A percentile compares a stretch with the other conserved stretches of the same genome.
phyloP scores from a whole-genome alignment of 495 filamentous ascomycete genomes.

The Daldinia grandis region DNA sequence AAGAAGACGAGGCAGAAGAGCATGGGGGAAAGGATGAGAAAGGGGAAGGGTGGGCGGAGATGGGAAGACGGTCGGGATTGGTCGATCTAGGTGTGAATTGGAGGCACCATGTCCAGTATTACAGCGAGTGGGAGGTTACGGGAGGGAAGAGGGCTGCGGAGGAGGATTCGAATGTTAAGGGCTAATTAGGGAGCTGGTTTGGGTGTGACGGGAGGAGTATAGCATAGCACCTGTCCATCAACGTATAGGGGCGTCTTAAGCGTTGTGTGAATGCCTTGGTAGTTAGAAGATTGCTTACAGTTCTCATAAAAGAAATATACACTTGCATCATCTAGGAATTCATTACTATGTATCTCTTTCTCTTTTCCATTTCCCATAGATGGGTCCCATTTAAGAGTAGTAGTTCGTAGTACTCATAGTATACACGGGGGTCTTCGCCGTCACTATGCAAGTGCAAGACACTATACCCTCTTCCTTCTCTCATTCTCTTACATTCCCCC shows the following conservation, averaged over 20 bases:
- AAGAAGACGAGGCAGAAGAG: background rate
- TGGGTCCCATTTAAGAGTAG: conserved; percentile 31
- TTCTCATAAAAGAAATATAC: background rate
- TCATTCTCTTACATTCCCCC: background rate
- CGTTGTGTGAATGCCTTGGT: too few species aligned
- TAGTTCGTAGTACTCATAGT: conserved; percentile 1
- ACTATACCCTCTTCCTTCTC: conserved; percentile 1
- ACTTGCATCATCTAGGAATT: background rate
- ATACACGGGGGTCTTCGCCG: conserved; percentile 23
- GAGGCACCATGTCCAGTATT: conserved; percentile 23
- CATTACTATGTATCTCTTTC: background rate
- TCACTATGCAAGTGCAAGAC: conserved; percentile 7
- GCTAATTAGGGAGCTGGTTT: background rate
- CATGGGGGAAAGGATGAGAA: background rate
- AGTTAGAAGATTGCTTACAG: background rate
- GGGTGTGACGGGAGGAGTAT: background rate
- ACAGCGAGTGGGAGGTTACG: conserved; percentile 32
- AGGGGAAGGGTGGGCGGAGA: background rate
- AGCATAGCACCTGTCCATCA: too few species aligned
- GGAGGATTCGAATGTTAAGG: background rate
- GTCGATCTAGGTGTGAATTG: conserved; percentile 13
- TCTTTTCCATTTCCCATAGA: conserved; percentile 31
- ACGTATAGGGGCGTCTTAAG: too few species aligned
- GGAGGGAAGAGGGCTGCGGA: background rate
- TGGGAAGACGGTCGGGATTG: background rate